phyloP scores from a whole-genome alignment of 306 rosid species.

The Dryas alaskensis region DNA sequence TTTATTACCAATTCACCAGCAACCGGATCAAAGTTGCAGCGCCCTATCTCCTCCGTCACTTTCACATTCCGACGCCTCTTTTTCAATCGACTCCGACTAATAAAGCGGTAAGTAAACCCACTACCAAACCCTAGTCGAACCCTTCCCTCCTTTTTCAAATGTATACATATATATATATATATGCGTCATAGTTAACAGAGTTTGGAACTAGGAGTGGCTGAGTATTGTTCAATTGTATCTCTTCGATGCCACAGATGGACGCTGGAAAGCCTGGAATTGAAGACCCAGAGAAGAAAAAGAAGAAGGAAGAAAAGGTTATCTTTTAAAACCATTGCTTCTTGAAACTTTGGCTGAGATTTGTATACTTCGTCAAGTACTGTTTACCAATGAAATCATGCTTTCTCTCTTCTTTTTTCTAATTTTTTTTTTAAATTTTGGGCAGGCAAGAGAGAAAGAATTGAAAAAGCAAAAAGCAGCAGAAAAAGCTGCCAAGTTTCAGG shows the following conservation, averaged over 20 bases:
- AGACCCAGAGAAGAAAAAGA: conserved; percentile 92
- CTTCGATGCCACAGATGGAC: conserved; percentile 30
- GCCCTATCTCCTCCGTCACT: background rate
- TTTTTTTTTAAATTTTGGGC: conserved; percentile 21
- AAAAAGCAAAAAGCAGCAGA: conserved; percentile 71
- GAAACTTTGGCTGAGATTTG: background rate
- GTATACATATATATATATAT: too few species aligned
- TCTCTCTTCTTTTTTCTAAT: background rate
- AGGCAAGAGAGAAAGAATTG: conserved; percentile 95
- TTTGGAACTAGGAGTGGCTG: background rate
- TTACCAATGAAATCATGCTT: background rate
- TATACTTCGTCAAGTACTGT: background rate
- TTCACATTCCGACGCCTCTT: background rate
- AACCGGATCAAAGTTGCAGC: background rate
- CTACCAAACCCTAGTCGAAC: background rate
- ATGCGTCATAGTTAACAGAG: too few species aligned
- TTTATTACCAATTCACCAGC: background rate
- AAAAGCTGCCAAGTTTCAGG: conserved; percentile 80
- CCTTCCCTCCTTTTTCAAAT: background rate
- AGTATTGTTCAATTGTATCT: background rate
- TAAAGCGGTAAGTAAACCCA: conserved; percentile 1
- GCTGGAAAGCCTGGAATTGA: conserved; percentile 36
- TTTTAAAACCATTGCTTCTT: background rate
- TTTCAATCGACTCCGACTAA: background rate
- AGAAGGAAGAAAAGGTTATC: conserved; percentile 82